A percentile compares a stretch with the other conserved stretches of the same genome.
Conservation (phyloP, 2,329 filamentous ascomycete genomes). For the Fusarium sp. region DNA sequence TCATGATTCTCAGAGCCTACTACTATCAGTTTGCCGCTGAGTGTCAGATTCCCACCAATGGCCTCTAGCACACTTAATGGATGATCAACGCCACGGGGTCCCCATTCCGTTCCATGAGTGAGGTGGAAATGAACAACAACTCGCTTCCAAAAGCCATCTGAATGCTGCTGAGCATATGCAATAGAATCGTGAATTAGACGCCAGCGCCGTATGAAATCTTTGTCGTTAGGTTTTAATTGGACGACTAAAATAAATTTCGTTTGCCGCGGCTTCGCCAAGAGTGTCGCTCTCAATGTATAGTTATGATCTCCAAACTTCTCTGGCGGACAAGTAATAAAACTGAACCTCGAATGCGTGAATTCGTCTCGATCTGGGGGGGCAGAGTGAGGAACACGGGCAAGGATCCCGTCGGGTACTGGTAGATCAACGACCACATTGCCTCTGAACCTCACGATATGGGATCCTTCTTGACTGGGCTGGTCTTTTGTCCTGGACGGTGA, state of each 20-base stretch:
- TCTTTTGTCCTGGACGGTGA: fast-evolving
- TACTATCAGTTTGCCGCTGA: background rate
- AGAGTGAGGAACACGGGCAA: background rate
- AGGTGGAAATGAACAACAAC: background rate
- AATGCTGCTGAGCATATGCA: background rate
- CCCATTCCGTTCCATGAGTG: fast-evolving
- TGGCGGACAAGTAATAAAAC: fast-evolving
- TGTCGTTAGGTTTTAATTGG: background rate
- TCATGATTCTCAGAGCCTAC: background rate
- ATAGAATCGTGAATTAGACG: background rate
- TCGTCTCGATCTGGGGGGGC: background rate
- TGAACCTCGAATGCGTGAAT: background rate
- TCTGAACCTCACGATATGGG: fast-evolving
- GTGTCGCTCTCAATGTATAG: background rate
- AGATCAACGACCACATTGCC: background rate
- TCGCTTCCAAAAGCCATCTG: background rate
- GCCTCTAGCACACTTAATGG: background rate
- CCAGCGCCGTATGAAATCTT: background rate
- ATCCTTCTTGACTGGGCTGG: fast-evolving
- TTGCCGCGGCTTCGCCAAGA: background rate
- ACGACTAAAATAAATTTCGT: background rate
- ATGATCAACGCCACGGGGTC: background rate
- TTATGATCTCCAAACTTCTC: fast-evolving
- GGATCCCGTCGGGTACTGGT: background rate
- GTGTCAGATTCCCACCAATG: background rate